phyloP scores from a whole-genome alignment of 2,329 filamentous ascomycete species.

The Cytospora schulzeri region DNA sequence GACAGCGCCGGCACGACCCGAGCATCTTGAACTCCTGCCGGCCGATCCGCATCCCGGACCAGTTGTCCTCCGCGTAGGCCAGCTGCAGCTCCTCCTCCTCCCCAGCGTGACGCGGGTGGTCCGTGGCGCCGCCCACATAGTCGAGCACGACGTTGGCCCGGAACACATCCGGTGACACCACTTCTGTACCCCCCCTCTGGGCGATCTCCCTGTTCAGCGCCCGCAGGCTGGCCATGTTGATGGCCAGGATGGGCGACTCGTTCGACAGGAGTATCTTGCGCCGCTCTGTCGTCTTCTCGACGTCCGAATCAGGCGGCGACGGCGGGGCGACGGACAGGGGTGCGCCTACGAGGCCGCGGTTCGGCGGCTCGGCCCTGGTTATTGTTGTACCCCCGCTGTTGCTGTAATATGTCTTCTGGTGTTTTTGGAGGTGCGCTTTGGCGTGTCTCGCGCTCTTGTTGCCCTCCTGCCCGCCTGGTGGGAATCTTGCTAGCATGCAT shows the following conservation, averaged over 20 bases:
- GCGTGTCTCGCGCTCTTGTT: conserved; percentile 65
- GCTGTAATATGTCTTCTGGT: conserved; percentile 43
- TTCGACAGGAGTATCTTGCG: conserved; percentile 79
- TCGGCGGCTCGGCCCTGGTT: too few relatives aligned
- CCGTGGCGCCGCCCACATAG: conserved; percentile 37
- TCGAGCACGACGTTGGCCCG: conserved; percentile 83
- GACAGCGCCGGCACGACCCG: conserved; percentile 83
- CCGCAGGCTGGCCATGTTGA: conserved; percentile 79
- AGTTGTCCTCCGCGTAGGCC: conserved; percentile 79
- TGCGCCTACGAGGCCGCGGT: conserved; percentile 54
- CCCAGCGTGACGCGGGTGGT: too few relatives aligned
- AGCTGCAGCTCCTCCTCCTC: too few relatives aligned
- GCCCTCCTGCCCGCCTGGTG: conserved; percentile 58
- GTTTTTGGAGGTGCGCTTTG: conserved; percentile 68
- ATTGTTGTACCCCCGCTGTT: conserved; percentile 29
- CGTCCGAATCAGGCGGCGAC: conserved; percentile 61
- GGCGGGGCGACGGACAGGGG: conserved; percentile 45
- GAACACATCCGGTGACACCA: conserved; percentile 76
- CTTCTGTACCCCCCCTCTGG: conserved; percentile 60
- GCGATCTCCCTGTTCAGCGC: conserved; percentile 74
- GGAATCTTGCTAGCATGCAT: conserved; percentile 83
- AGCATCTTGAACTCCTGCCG: conserved; percentile 68
- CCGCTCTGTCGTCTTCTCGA: conserved; percentile 44
- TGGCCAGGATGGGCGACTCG: conserved; percentile 87
- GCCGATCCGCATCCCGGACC: conserved; percentile 70